Evolutionary conservation across 805 yeast genomes (phyloP).

Genomic region (Metschnikowia sp.): DNA sequence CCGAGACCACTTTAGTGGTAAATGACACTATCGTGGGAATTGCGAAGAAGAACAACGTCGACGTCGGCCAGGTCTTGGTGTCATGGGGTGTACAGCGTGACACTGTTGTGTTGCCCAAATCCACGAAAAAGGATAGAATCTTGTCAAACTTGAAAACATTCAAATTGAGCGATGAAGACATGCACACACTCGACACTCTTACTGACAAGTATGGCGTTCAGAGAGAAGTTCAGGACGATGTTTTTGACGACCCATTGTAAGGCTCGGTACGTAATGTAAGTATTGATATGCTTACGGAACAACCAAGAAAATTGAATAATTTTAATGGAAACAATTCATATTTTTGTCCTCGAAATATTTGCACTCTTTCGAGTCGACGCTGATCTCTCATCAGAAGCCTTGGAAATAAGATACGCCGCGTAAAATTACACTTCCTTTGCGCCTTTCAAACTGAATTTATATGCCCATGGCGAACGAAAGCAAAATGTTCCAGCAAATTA

Average conservation of each 20-base stretch:
- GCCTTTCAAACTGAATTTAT: no score
- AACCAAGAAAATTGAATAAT: no score
- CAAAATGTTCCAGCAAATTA: no score
- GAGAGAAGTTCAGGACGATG: slow-evolving; percentile 28
- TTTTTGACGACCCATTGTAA: slow-evolving; percentile 12
- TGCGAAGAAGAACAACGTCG: slow-evolving; percentile 17
- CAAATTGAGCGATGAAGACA: slow-evolving; percentile 33
- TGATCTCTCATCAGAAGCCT: no score
- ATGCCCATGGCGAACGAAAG: no score
- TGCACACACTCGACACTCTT: slow-evolving; percentile 30
- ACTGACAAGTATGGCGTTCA: slow-evolving; percentile 29
- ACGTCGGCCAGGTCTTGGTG: slow-evolving; percentile 17
- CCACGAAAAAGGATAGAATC: slow-evolving; percentile 30
- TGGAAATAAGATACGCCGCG: no score
- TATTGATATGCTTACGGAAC: no score
- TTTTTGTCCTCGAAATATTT: no score
- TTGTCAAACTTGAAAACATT: slow-evolving; percentile 37
- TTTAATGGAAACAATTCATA: no score
- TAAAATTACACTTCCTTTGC: no score
- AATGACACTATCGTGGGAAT: slow-evolving; percentile 13
- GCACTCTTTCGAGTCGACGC: no score
- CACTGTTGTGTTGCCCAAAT: slow-evolving; percentile 20
- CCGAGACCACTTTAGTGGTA: slow-evolving; percentile 13
- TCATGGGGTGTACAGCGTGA: slow-evolving; percentile 21
- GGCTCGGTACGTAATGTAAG: no score